A percentile compares a stretch with the other conserved stretches of the same genome.
Conservation (phyloP, 257 asterid species). For the Lavandula angustifolia region DNA sequence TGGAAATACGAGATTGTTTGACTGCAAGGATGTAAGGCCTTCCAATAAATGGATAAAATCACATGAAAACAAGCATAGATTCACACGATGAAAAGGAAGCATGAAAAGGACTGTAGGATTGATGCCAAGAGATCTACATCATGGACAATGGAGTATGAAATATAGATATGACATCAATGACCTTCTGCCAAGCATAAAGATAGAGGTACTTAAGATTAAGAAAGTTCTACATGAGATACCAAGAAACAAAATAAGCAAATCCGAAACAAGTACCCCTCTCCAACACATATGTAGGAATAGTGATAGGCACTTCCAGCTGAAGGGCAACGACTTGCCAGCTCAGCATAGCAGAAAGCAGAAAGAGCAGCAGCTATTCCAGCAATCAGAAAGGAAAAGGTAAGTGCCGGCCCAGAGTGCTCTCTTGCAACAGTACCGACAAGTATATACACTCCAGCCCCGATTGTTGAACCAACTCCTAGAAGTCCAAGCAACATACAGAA, state of each 20-base stretch:
- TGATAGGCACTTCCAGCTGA: slow-evolving; percentile 99
- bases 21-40: slow-evolving; percentile 11
- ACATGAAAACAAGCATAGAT: neutral
- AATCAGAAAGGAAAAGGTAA: slow-evolving; percentile 78
- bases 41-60: slow-evolving; percentile 8
- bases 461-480: slow-evolving; percentile 92
- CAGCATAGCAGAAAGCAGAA: slow-evolving; percentile 95
- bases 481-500: slow-evolving; percentile 30
- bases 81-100: too few species aligned
- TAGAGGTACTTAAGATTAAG: neutral
- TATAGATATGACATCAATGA: neutral
- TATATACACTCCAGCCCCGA: slow-evolving; percentile 95
- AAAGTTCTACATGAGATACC: too few species aligned
- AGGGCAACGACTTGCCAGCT: slow-evolving; percentile 90
- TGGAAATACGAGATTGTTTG: neutral
- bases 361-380: slow-evolving; percentile 98
- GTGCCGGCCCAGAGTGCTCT: slow-evolving; percentile 96
- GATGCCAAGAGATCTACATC: neutral
- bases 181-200: neutral
- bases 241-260: slow-evolving; percentile 11
- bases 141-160: neutral
- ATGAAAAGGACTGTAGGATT: too few species aligned
- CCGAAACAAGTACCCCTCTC: slow-evolving; percentile 71
- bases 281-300: slow-evolving; percentile 88
- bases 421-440: slow-evolving; percentile 96